These are phyloP conservation scores for Malassezia sympodialis DNA, from an alignment of 1,284 basidiomycete species.

Conservation along the genomic window DNA sequence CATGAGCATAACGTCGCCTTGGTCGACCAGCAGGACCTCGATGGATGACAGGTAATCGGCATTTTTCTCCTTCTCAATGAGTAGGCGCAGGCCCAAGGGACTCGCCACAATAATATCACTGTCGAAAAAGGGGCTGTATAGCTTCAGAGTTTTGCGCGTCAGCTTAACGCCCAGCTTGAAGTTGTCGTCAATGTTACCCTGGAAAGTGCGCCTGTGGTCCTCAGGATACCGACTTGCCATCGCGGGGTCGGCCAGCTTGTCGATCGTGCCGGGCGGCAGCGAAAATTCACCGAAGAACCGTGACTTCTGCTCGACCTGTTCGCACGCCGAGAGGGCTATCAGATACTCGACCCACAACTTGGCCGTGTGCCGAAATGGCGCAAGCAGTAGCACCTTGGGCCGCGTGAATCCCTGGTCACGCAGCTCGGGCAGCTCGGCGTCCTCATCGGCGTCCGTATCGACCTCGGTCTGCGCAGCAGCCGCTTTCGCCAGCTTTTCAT, in stretches of 20 bases:
- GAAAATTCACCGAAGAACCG: constrained; percentile 75
- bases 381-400: constrained; percentile 79
- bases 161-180: constrained; percentile 87
- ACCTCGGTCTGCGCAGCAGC: constrained; percentile 41
- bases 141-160: constrained; percentile 74
- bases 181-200: constrained; percentile 93
- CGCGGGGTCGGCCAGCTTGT: constrained; percentile 60
- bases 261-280: constrained; percentile 65
- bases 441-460: constrained; percentile 20
- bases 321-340: constrained; percentile 26
- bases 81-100: constrained; percentile 79
- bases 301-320: constrained; percentile 56
- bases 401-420: constrained; percentile 95
- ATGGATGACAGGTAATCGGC: constrained; percentile 86
- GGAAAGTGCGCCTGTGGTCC: constrained; percentile 87
- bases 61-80: constrained; percentile 78
- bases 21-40: constrained; percentile 84
- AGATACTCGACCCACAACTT: constrained; percentile 57
- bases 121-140: constrained; percentile 79
- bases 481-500: constrained; percentile 62
- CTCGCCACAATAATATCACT: constrained; percentile 87
- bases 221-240: constrained; percentile 62
- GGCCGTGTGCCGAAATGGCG: constrained; percentile 83
- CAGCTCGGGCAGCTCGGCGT: constrained; percentile 24
- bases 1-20: constrained; percentile 86